Percentiles rank a stretch among this genome's conserved stretches.
phyloP scores from a whole-genome alignment of 75 land plant genomes.

The Ceratopteris richardii region DNA sequence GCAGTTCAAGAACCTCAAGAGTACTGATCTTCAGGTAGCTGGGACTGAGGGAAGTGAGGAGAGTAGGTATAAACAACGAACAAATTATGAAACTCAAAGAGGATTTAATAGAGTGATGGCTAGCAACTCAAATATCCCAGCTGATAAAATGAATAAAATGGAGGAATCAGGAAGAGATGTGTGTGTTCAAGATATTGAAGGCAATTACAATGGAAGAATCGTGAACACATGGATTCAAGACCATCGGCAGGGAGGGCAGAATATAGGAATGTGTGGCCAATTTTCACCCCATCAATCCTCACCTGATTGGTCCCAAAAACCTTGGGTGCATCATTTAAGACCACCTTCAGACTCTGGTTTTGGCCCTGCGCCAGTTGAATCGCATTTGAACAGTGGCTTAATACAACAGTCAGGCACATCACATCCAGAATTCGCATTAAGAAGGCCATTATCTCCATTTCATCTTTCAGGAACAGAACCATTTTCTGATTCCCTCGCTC shows the following conservation, averaged over 20 bases:
- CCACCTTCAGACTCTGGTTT: not conserved
- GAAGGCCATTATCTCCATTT: too few relatives aligned
- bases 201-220: not conserved
- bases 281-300: not conserved
- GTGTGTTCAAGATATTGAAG: not conserved
- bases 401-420: too few relatives aligned
- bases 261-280: not conserved
- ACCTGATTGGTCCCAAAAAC: not conserved
- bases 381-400: too few relatives aligned
- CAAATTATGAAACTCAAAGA: not conserved
- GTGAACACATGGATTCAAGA: not conserved
- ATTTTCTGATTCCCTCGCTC: not conserved
- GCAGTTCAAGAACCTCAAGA: constrained; percentile 1
- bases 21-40: not conserved
- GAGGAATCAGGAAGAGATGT: too few relatives aligned
- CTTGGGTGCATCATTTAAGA: not conserved
- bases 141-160: constrained; percentile 1
- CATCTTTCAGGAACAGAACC: too few relatives aligned
- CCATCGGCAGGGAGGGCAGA: not conserved
- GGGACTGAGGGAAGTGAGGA: not conserved
- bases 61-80: not conserved
- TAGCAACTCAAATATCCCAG: not conserved
- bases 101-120: not conserved
- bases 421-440: too few relatives aligned
- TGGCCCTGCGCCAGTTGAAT: too few relatives aligned